Conservation (phyloP, 2,329 filamentous ascomycete genomes). For the Claviceps africana region DNA sequence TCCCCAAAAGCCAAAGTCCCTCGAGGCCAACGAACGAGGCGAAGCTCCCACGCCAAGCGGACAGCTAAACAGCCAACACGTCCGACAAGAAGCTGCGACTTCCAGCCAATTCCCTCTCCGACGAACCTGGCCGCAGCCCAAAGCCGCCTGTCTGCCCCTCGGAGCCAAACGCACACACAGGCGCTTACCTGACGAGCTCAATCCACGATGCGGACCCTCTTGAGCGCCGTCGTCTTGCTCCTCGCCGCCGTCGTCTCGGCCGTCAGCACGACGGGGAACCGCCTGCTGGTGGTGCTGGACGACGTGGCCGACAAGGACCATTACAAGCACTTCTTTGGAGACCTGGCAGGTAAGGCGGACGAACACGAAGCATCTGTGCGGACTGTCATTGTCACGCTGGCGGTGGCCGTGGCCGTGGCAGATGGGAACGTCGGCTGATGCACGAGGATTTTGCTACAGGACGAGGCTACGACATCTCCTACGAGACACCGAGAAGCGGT, state of each 20-base stretch:
- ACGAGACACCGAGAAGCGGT: conserved; percentile 72
- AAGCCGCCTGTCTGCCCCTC: not conserved
- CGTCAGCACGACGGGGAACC: conserved; percentile 62
- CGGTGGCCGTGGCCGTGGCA: not conserved
- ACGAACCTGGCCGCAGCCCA: not conserved
- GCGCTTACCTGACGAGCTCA: not conserved
- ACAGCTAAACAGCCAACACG: conserved; percentile 3
- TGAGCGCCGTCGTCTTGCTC: conserved; percentile 55
- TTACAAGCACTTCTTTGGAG: conserved; percentile 70
- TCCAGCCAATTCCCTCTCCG: not conserved
- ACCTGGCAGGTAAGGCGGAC: conserved; percentile 47
- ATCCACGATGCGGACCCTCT: conserved; percentile 53
- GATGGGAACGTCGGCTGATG: conserved; percentile 10
- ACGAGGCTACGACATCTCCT: conserved; percentile 68
- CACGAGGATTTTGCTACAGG: conserved; percentile 31
- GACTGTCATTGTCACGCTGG: not conserved
- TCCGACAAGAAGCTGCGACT: conserved; percentile 2
- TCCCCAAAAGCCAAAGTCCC: conserved; percentile 14
- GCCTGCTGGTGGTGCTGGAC: conserved; percentile 77
- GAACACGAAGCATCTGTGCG: not conserved
- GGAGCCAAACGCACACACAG: not conserved
- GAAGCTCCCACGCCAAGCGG: conserved; percentile 5
- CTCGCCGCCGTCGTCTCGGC: conserved; percentile 57
- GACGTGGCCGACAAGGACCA: conserved; percentile 64
- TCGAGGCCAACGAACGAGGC: conserved; percentile 6